Evolutionary conservation across 148 eudicot genomes (phyloP), one percentile per base, ranked within the genome.

Genomic region (Spergularia marina): DNA sequence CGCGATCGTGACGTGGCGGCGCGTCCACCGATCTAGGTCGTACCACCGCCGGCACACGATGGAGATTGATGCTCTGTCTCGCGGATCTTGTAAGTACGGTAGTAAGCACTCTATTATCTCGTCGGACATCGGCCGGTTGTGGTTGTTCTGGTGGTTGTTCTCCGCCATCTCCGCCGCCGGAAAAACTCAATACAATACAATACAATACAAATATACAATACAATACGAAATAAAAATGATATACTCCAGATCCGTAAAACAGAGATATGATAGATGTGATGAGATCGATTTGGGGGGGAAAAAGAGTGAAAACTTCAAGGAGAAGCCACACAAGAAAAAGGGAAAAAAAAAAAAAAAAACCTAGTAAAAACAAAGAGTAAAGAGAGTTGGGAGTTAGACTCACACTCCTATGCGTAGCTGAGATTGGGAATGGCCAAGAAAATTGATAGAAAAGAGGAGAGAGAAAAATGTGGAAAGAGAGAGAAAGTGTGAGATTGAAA

Each of bases 1-100:
- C 3, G 97, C 92, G 23, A 96, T 91, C 0, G 97, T 96, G 2
- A 96, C 85, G 68, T 92, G 91, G 72, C 79, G 86, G 11, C 99
- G 79, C 11, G 88, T 85, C 57, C 69, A 68, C 8, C 90, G 76
- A 53, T 96, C 99, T 51, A 92, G 77, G 61, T 88, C 87, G 78
- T 73, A 81, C 97, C 96, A 96, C 4, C 82, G 54, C 52, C 81
- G 74, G 74, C 97, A 92, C 0, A 89, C 97, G 36, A 78, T 59
- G 9, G 99, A 96, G 5, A 88, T 82, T 4, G 91, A 70, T 4
- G 83, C 90, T 6, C 97, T 79, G 83, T 92, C 98, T 6, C 85
- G 80, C 9, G 97, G 73, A 74, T 89, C 93, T 55, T 71, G 39
- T 17, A 96, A 74, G 80, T 89, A 88, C 25, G 87, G 88, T 39